Base-by-base conservation (phyloP, 768 basidiomycete species). In the Mycena vitilis region DNA sequence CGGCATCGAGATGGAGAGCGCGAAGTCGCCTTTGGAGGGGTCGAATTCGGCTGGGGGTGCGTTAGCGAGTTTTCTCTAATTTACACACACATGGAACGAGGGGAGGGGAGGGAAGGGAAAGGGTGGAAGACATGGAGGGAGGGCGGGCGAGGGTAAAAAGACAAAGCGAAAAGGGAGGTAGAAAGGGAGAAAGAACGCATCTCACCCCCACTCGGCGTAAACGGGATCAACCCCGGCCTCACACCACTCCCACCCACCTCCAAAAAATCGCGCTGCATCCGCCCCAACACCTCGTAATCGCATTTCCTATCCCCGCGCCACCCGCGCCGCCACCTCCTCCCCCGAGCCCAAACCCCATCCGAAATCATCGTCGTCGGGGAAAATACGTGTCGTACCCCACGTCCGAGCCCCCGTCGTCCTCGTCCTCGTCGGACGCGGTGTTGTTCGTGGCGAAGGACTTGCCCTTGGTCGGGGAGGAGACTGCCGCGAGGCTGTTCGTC, bases 211-310 rank as follows among this genome's bases (percentile, higher is more conserved):
- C n/a, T 47, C 18, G 8, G 37, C 22, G 55, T 49, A 52, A 72
- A 62, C 2, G 71, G 84, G 49, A 88, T 83, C 66, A 87, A 80
- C 0, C 91, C 91, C 4, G 91, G 91, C 18, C 84, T 83, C 74
- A 83, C 66, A 40, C 25, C 85, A 2, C 83, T 80, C 0, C 83
- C 86, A 34, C 90, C 83, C n/a, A 84, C 82, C 58, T 89, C 88
- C 36, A 86, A 73, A 73, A 92, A 92, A 63, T 91, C 85, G 66
- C 66, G 52, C 68, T 73, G 72, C 48, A 66, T 34, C 22, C 57
- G 53, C 18, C 23, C 52, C 20, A 47, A 59, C 73, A 69, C 68
- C 81, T 80, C 76, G n/a, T n/a, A n/a, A 75, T 82, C 79, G 38
- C 69, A n/a, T n/a, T 73, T 40, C 73, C 62, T 71, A n/a, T 78